Evolutionary conservation across 2,329 filamentous ascomycete species (phyloP).

Genomic region (Capronia americana): DNA sequence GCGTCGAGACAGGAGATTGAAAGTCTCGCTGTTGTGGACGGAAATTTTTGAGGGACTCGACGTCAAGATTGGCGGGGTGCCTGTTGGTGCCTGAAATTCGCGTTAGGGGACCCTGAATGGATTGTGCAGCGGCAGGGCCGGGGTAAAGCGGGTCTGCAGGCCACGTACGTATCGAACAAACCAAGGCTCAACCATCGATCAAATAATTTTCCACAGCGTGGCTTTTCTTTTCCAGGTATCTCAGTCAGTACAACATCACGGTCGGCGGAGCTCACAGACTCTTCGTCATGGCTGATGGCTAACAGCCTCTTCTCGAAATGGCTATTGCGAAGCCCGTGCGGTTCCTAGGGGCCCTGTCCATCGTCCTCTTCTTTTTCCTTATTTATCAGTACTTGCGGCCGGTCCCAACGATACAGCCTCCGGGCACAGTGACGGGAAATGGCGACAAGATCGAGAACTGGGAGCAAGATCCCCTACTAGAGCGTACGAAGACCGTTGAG

Average conservation of each 20-base stretch:
- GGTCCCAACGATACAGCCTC: slow-evolving; percentile 51
- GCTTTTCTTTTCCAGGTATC: background rate
- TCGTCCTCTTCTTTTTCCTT: slow-evolving; percentile 78
- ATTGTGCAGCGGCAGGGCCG: slow-evolving; percentile 4
- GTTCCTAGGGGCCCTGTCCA: slow-evolving; percentile 73
- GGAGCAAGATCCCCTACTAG: slow-evolving; percentile 81
- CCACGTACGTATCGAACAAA: background rate
- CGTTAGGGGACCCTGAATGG: background rate
- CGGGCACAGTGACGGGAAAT: slow-evolving; percentile 44
- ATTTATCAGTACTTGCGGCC: slow-evolving; percentile 73
- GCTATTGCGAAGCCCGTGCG: slow-evolving; percentile 84
- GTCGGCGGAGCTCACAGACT: background rate
- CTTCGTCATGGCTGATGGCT: slow-evolving; percentile 28
- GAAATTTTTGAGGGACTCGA: slow-evolving; percentile 7
- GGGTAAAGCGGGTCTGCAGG: slow-evolving; percentile 1
- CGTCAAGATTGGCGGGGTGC: background rate
- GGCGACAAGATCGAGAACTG: slow-evolving; percentile 60
- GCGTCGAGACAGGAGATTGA: background rate
- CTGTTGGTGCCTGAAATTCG: background rate
- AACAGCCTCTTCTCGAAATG: slow-evolving; percentile 59
- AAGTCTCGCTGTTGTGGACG: background rate
- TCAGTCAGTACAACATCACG: background rate
- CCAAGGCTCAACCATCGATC: background rate
- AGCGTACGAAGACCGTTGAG: slow-evolving; percentile 66
- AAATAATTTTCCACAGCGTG: slow-evolving; percentile 2